Evolutionary conservation across 257 asterid species (phyloP), one percentile per base, ranked within the genome.

Genomic region (Salvia splendens): DNA sequence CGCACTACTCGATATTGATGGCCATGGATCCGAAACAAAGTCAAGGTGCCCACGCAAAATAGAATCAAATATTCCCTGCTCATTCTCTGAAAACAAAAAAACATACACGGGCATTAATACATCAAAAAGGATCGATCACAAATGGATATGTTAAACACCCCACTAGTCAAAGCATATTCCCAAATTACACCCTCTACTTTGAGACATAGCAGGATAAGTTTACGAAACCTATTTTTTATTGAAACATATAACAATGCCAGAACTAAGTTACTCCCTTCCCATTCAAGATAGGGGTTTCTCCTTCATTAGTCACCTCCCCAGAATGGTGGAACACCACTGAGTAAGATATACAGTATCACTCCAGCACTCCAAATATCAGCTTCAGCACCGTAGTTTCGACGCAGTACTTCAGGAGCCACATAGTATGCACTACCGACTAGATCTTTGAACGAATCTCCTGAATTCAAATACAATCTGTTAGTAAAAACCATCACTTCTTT

Each of bases 331-430:
- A 91, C 95, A 0, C 97, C 95, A 61, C 97, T 80, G 52, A 91
- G 91, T 71, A 91, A 65, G 75, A 88, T 83, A 71, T 88, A 88
- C 5, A 88, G 86, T 69, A 91, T 91, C 32, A 91, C 96, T 53
- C 97, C 97, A 42, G 93, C 96, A 78, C 97, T 88, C 93, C 95
- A 91, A 43, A 91, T 77, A 85, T 91, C 97, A 69, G 93, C 95
- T 80, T 88, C 97, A 14, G 80, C 83, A 35, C 96, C 84, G 67
- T 91, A 91, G 69, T 80, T 83, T 51, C 93, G 81, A 58, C 88
- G 91, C 73, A 91, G 71, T 56, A 91, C 97, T 76, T 88, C 97
- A 42, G 97, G 96, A 68, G 97, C 95, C 17, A 91, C 95, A 65
- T 91, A 91, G 70, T 91, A 91, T 59, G 97, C 91, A 81, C 96